Evolutionary conservation across 805 yeast species (phyloP).

Genomic region (Pichia deserticola): DNA sequence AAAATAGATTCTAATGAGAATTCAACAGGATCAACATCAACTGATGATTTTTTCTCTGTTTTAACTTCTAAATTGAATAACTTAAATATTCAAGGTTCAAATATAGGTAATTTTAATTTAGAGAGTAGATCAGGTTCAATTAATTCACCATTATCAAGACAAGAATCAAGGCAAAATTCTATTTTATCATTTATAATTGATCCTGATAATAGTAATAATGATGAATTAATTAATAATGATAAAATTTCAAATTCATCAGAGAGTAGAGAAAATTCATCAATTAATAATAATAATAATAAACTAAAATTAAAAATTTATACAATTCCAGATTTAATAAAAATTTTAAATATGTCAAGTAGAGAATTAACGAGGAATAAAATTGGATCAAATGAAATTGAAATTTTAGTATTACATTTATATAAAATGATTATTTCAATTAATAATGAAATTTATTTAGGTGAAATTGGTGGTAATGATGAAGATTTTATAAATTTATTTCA

Average conservation of each 20-base stretch:
- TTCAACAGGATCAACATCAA: not conserved
- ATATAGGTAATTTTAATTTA: not conserved
- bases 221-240: conserved; percentile 6
- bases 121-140: conserved; percentile 5
- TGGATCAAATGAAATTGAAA: conserved; percentile 39
- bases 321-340: conserved; percentile 38
- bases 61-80: conserved; percentile 4
- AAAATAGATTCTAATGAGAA: not conserved
- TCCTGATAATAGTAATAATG: conserved; percentile 6
- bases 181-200: conserved; percentile 18
- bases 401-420: conserved; percentile 43
- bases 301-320: conserved; percentile 19
- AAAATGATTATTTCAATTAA: conserved; percentile 33
- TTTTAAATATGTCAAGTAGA: conserved; percentile 29
- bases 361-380: conserved; percentile 32
- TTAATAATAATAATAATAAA: not conserved
- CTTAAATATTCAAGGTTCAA: not conserved
- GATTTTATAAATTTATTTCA: conserved; percentile 5
- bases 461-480: conserved; percentile 12
- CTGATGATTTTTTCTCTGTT: conserved; percentile 4
- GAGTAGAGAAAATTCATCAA: not conserved
- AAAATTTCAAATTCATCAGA: not conserved
- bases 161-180: conserved; percentile 24
- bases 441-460: conserved; percentile 24
- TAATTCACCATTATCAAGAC: conserved; percentile 12